phyloP scores from a whole-genome alignment of 805 yeast genomes.

The Wickerhamomyces hampshirensis region DNA sequence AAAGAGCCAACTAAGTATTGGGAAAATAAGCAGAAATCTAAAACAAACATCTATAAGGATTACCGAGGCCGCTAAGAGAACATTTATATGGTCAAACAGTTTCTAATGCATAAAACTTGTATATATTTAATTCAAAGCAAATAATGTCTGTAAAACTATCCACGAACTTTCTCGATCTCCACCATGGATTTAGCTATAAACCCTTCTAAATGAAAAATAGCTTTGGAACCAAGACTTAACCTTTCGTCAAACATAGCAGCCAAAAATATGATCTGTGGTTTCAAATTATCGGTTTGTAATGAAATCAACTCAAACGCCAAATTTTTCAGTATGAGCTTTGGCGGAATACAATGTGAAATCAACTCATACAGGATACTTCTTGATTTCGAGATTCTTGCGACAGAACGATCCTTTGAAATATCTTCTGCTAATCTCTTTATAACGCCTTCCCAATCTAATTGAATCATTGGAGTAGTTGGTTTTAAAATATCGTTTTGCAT shows the following conservation, averaged over 20 bases:
- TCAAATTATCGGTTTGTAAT: constrained; percentile 26
- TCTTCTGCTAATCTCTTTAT: constrained; percentile 58
- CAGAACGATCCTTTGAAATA: constrained; percentile 59
- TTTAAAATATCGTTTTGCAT: constrained; percentile 59
- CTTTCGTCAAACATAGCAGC: constrained; percentile 81
- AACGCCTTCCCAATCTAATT: constrained; percentile 90
- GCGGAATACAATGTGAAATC: constrained; percentile 90
- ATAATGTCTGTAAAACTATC: constrained; percentile 7
- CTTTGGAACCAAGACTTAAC: constrained; percentile 77
- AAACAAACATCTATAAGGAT: constrained; percentile 47
- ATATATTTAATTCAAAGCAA: constrained; percentile 2
- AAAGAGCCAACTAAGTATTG: constrained; percentile 63
- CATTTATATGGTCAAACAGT: too few species aligned
- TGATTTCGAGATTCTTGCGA: constrained; percentile 48
- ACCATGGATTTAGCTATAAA: constrained; percentile 88
- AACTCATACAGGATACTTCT: constrained; percentile 76
- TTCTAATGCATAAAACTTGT: too few species aligned
- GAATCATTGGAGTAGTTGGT: constrained; percentile 46
- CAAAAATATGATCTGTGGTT: constrained; percentile 47
- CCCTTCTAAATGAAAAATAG: constrained; percentile 93
- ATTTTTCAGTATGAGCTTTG: constrained; percentile 69
- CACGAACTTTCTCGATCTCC: constrained; percentile 43
- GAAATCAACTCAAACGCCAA: constrained; percentile 43
- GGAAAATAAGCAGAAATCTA: constrained; percentile 47
- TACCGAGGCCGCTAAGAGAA: constrained; percentile 53